phyloP scores from a whole-genome alignment of 371 early-diverging fungal genomes.

The Cokeromyces recurvatus region DNA sequence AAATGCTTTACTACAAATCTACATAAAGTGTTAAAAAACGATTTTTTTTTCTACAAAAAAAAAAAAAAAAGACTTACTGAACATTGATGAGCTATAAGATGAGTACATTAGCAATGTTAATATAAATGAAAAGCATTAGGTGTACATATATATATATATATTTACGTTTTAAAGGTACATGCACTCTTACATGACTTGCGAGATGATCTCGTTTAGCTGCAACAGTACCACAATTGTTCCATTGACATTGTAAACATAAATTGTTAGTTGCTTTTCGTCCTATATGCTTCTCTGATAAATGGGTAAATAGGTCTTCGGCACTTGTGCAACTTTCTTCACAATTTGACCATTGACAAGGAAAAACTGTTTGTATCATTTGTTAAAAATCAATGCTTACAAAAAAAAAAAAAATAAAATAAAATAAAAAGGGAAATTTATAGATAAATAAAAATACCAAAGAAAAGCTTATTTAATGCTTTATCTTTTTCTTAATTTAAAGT shows the following conservation, averaged over 20 bases:
- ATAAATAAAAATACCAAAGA: too few species aligned
- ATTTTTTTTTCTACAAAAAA: background rate
- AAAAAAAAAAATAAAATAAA: background rate
- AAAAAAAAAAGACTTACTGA: slow-evolving; percentile 6
- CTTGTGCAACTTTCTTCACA: slow-evolving; percentile 57
- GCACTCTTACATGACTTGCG: slow-evolving; percentile 85
- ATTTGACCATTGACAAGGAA: slow-evolving; percentile 47
- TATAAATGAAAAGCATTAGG: too few species aligned
- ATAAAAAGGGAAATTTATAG: background rate
- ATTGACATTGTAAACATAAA: slow-evolving; percentile 81
- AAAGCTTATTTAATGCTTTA: background rate
- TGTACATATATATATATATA: too few species aligned
- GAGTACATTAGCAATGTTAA: background rate
- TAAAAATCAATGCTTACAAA: too few species aligned
- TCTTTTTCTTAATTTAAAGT: too few species aligned
- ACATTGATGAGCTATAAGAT: slow-evolving; percentile 19
- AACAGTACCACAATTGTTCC: slow-evolving; percentile 73
- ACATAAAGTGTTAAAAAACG: slow-evolving; percentile 1
- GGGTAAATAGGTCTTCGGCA: slow-evolving; percentile 75
- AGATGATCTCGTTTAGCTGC: slow-evolving; percentile 90
- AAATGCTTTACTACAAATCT: slow-evolving; percentile 82
- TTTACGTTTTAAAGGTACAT: slow-evolving; percentile 82
- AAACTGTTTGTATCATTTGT: too few species aligned
- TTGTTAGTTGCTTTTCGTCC: slow-evolving; percentile 89
- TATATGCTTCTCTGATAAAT: slow-evolving; percentile 83